Conservation (phyloP, 495 filamentous ascomycete genomes). For the Talaromyces liani region DNA sequence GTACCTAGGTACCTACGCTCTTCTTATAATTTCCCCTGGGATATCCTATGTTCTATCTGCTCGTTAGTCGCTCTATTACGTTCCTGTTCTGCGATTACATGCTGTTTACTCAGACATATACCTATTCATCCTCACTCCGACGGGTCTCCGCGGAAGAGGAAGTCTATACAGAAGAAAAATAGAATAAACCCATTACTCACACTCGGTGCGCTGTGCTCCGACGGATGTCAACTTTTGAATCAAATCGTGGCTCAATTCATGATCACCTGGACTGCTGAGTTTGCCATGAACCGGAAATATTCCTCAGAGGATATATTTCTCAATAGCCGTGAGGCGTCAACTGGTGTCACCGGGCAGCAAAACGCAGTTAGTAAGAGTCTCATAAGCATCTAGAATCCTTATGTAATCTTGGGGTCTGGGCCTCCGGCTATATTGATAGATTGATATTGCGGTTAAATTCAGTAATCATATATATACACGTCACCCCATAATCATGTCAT, state of each 20-base stretch:
- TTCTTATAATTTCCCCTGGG: background rate
- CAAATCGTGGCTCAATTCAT: background rate
- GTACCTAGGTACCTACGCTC: background rate
- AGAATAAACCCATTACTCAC: background rate
- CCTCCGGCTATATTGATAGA: background rate
- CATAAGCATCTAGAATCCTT: conserved; percentile 1
- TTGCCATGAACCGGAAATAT: background rate
- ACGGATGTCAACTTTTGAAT: background rate
- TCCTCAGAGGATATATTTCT: background rate
- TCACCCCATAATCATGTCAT: background rate
- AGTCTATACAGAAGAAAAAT: background rate
- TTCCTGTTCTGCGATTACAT: too few relatives aligned
- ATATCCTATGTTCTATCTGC: too few relatives aligned
- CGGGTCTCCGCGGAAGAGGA: background rate
- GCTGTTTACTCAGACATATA: too few relatives aligned
- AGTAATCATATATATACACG: background rate
- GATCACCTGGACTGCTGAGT: background rate
- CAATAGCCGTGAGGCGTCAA: background rate
- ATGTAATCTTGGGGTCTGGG: background rate
- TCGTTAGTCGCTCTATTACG: too few relatives aligned
- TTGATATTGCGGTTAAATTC: background rate
- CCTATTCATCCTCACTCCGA: background rate
- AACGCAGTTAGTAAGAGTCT: background rate
- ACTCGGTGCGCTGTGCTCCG: conserved; percentile 2
- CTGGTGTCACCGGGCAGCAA: background rate